Conservation (phyloP, 176 grass and related monocot genomes). For the Lolium multiflorum region DNA sequence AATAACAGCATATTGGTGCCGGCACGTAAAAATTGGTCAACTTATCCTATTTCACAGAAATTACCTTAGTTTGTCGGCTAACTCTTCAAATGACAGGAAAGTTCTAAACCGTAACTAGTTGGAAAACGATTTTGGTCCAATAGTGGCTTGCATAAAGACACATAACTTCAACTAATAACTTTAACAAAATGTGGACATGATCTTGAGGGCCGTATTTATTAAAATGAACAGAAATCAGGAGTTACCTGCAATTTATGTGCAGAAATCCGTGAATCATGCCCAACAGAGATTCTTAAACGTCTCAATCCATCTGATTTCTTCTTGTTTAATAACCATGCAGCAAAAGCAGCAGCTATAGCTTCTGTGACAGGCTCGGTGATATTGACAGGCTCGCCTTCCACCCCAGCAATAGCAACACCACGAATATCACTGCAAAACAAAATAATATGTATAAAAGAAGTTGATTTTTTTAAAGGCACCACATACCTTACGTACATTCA, state of each 20-base stretch:
- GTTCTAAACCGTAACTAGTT: neutral
- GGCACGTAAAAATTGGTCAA: neutral
- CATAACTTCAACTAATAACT: conserved; percentile 13
- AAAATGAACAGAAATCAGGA: conserved; percentile 30
- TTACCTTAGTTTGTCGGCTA: neutral
- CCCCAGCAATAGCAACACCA: conserved; percentile 93
- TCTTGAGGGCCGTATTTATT: neutral
- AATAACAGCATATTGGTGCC: conserved; percentile 14
- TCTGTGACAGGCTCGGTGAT: conserved; percentile 77
- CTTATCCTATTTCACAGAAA: neutral
- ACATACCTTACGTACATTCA: neutral
- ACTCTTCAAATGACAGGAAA: neutral
- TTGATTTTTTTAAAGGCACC: neutral
- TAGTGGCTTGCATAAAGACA: neutral
- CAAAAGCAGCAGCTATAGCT: conserved; percentile 91
- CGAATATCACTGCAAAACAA: conserved; percentile 82
- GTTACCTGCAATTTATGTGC: conserved; percentile 88
- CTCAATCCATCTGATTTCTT: conserved; percentile 81
- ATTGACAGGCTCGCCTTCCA: conserved; percentile 79
- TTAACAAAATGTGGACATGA: neutral
- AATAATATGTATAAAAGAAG: conserved; percentile 9
- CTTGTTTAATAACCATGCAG: conserved; percentile 84
- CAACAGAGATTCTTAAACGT: conserved; percentile 82
- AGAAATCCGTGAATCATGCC: conserved; percentile 96
- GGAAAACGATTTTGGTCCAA: conserved; percentile 11